Conservation (phyloP, 306 rosid species). For the Pyrus communis region DNA sequence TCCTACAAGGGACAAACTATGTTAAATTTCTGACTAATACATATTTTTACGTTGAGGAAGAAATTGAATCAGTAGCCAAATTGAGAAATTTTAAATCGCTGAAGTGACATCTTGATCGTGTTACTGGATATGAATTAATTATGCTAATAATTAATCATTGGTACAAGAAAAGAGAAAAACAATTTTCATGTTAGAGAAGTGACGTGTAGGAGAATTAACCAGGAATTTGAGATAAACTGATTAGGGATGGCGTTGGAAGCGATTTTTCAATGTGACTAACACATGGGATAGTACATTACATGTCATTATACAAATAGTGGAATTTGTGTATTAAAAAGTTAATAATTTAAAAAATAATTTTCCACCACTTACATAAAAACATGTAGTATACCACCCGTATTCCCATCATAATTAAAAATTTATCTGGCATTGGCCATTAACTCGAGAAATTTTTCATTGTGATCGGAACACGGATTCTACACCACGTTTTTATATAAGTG, state of each 20-base stretch:
- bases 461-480: no score
- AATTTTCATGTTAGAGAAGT: not conserved
- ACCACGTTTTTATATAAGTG: no score
- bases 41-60: constrained; percentile 3
- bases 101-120: not conserved
- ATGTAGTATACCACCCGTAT: no score
- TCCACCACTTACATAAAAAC: no score
- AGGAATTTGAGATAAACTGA: not conserved
- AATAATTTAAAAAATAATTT: no score
- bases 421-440: no score
- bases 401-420: no score
- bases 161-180: not conserved
- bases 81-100: not conserved
- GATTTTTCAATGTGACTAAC: no score
- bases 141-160: not conserved
- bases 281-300: accelerated
- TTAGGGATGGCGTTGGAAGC: not conserved
- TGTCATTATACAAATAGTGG: no score
- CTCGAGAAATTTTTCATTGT: no score
- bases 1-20: not conserved
- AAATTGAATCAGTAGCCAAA: constrained; percentile 3
- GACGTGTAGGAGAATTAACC: not conserved
- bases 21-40: not conserved
- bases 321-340: no score
- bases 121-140: not conserved